Percentiles rank a stretch among this genome's conserved stretches.
Evolutionary conservation across 495 filamentous ascomycete genomes (phyloP).

Genomic region (Pyronema omphalodes): DNA sequence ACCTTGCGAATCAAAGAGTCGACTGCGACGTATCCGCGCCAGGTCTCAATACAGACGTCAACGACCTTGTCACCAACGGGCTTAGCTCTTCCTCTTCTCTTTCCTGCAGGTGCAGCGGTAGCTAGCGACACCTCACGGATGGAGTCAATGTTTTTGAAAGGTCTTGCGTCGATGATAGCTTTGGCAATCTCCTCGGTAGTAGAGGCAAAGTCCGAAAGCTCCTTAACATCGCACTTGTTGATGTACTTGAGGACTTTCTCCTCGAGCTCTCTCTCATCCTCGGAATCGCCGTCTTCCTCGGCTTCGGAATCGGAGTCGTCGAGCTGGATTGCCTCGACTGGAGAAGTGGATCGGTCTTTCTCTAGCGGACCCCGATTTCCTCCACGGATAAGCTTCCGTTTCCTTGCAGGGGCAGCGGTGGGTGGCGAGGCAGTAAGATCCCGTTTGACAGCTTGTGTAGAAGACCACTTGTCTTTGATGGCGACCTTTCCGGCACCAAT

Average conservation of each 20-base stretch:
- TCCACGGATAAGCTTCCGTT: constrained; percentile 17
- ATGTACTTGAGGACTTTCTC: constrained; percentile 55
- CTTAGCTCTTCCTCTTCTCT: constrained; percentile 32
- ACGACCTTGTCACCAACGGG: constrained; percentile 53
- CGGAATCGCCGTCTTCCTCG: constrained; percentile 27
- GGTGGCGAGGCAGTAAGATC: constrained; percentile 18
- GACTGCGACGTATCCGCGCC: constrained; percentile 51
- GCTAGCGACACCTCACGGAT: constrained; percentile 38
- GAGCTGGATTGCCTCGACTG: constrained; percentile 26
- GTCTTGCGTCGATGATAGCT: constrained; percentile 46
- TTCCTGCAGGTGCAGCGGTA: constrained; percentile 27
- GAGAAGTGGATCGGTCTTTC: constrained; percentile 16
- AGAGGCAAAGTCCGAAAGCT: constrained; percentile 59
- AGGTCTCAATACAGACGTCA: constrained; percentile 52
- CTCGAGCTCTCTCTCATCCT: constrained; percentile 30
- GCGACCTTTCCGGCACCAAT: constrained; percentile 17
- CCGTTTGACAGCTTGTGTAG: constrained; percentile 28
- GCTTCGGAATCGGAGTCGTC: constrained; percentile 40
- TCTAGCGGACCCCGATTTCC: constrained; percentile 15
- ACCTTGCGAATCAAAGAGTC: constrained; percentile 60
- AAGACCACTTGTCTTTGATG: constrained; percentile 28
- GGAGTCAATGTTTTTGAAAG: constrained; percentile 43
- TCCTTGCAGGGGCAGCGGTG: constrained; percentile 16
- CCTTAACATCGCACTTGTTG: constrained; percentile 53
- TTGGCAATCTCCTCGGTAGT: constrained; percentile 48